These are phyloP conservation scores for Rhizopus arrhizus DNA, from an alignment of 371 early-diverging fungal species.

Conservation along the genomic window DNA sequence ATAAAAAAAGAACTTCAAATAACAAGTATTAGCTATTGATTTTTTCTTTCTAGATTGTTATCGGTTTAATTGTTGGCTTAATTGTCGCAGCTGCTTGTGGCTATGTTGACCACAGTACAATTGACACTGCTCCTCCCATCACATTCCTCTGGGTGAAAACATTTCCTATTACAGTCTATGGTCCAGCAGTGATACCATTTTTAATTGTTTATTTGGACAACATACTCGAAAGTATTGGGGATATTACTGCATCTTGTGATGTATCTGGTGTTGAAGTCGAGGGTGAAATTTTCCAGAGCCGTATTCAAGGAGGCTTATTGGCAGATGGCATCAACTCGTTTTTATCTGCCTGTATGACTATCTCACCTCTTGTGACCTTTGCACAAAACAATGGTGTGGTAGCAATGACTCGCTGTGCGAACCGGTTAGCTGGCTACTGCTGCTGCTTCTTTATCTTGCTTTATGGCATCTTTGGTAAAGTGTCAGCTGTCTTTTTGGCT, in stretches of 20 bases:
- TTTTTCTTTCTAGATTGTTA: conserved; percentile 38
- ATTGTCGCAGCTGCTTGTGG: conserved; percentile 65
- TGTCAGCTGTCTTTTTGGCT: conserved; percentile 62
- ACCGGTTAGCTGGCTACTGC: conserved; percentile 64
- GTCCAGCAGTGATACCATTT: conserved; percentile 68
- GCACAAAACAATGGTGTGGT: conserved; percentile 71
- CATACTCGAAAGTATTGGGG: conserved; percentile 63
- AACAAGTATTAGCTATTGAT: not conserved
- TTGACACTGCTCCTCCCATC: conserved; percentile 55
- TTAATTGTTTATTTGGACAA: conserved; percentile 59
- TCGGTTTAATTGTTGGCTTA: conserved; percentile 64
- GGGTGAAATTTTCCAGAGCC: conserved; percentile 59
- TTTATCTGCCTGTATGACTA: conserved; percentile 60
- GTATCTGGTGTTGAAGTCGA: conserved; percentile 66
- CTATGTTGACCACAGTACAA: conserved; percentile 52
- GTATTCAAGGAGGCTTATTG: conserved; percentile 67
- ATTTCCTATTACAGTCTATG: conserved; percentile 60
- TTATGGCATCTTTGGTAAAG: conserved; percentile 65
- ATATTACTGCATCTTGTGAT: conserved; percentile 69
- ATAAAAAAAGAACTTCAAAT: not conserved
- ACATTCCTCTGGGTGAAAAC: conserved; percentile 65
- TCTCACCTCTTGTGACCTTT: conserved; percentile 62
- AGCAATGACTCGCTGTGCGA: conserved; percentile 64
- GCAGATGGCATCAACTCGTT: conserved; percentile 63
- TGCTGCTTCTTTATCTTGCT: conserved; percentile 60